Base-by-base conservation (phyloP, 1,284 basidiomycete genomes). In the Kalmanozyma brasiliensis region DNA sequence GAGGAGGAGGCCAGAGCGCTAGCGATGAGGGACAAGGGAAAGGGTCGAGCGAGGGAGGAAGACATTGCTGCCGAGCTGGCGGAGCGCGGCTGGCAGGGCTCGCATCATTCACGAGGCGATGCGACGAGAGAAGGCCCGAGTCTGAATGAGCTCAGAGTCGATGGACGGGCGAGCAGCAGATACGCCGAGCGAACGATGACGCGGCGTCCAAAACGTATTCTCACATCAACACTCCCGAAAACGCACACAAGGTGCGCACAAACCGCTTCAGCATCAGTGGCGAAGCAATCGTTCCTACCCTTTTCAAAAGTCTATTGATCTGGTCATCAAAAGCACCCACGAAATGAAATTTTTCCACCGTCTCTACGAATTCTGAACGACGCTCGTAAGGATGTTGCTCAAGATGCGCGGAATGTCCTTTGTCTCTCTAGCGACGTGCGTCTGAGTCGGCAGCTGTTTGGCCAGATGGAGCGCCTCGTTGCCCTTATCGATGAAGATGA, bases 401-500 rank as follows among this genome's bases (percentile, higher is more conserved):
- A 78, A 48, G 43, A 79, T 73, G 26, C 76, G 52, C 3, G 78
- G 78, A 20, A 79, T 65, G 35, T 76, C 74, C 49, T 68, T 73
- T 13, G 72, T 79, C 38, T 77, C 75, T 8, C 62, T 37, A 2
- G 75, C 75, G 32, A 77, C 73, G 41, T 74, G 76, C 2, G 77
- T 77, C 41, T 77, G 74, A 20, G 77, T 78, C 0, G 76, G 77
- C 2, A 80, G 45, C 44, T 68, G 57, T 32, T 65, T 52, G 11
- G 77, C 74, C 17, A 73, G 35, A 29, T 65, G 40, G 20, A 66
- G 33, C 0, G 74, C 76, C 35, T 80, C 78, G 9, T 47, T 23
- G 32, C 76, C 78, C 42, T 71, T 73, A 43, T 78, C 78, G 56
- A 80, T 78, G 41, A 80, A 80, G 68, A 80, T 78, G 49, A 80